Percentiles rank a stretch among this genome's conserved stretches.
Conservation (phyloP, 2,329 filamentous ascomycete species). For the Alternaria panax region DNA sequence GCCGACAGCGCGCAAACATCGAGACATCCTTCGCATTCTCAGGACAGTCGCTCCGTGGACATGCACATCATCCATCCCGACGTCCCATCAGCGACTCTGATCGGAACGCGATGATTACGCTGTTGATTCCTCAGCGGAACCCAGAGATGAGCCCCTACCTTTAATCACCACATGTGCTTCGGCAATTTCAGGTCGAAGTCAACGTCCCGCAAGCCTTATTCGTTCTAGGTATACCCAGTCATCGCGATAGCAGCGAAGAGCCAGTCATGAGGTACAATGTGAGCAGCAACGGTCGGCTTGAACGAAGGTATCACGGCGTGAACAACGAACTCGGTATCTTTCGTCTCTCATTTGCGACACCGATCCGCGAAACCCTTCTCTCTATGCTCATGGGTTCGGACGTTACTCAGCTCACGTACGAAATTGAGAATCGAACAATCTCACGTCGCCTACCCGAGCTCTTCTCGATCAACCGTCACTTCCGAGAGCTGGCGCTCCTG, state of each 20-base stretch:
- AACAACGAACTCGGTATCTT: neutral
- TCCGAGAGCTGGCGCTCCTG: neutral
- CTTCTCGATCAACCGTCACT: neutral
- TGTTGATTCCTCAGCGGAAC: neutral
- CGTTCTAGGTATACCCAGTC: neutral
- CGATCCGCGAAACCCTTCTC: neutral
- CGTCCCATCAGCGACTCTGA: neutral
- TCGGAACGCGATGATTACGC: neutral
- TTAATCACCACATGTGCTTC: neutral
- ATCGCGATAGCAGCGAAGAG: neutral
- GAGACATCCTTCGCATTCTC: neutral
- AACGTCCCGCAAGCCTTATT: neutral
- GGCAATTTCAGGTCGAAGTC: neutral
- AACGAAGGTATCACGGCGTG: neutral
- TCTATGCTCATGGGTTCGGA: neutral
- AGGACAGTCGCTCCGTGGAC: neutral
- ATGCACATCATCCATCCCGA: neutral
- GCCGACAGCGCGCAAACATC: neutral
- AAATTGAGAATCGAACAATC: neutral
- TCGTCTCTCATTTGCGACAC: neutral
- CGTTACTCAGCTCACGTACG: neutral
- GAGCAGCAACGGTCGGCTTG: neutral
- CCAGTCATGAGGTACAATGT: neutral
- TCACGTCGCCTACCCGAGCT: neutral
- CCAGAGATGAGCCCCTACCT: neutral